Evolutionary conservation across 176 grass and related monocot species (phyloP).

Genomic region (Zizania latifolia): DNA sequence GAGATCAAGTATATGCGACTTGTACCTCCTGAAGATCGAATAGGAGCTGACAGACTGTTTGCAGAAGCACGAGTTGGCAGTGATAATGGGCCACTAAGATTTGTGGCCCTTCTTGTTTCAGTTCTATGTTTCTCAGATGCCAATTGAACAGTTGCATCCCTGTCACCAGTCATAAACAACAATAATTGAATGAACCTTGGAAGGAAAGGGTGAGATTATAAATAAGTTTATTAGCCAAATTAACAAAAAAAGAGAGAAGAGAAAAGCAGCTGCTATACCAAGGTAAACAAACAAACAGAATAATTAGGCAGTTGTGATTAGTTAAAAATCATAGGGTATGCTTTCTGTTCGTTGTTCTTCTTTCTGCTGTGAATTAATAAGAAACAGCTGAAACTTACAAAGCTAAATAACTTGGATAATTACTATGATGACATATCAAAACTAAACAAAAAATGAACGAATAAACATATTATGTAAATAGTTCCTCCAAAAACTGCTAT

Average conservation of each 20-base stretch:
- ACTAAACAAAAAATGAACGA: not conserved
- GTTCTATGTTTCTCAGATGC: slow-evolving; percentile 58
- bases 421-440: not conserved
- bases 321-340: not conserved
- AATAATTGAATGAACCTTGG: slow-evolving; percentile 2
- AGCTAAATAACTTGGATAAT: slow-evolving; percentile 1
- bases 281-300: not conserved
- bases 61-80: slow-evolving; percentile 97
- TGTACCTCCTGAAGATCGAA: slow-evolving; percentile 86
- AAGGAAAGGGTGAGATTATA: not conserved
- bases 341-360: not conserved
- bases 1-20: not conserved
- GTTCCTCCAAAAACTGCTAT: slow-evolving; percentile 22
- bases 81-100: slow-evolving; percentile 90
- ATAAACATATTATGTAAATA: not conserved
- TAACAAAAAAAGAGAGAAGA: not conserved
- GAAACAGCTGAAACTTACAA: not conserved
- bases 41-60: slow-evolving; percentile 97
- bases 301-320: not conserved
- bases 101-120: slow-evolving; percentile 60
- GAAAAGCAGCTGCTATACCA: not conserved
- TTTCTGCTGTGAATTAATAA: not conserved
- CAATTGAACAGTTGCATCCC: slow-evolving; percentile 51
- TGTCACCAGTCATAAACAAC: slow-evolving; percentile 34
- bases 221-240: not conserved